A percentile compares a stretch with the other conserved stretches of the same genome.
phyloP scores from a whole-genome alignment of 257 asterid species.

The Penstemon barbatus region DNA sequence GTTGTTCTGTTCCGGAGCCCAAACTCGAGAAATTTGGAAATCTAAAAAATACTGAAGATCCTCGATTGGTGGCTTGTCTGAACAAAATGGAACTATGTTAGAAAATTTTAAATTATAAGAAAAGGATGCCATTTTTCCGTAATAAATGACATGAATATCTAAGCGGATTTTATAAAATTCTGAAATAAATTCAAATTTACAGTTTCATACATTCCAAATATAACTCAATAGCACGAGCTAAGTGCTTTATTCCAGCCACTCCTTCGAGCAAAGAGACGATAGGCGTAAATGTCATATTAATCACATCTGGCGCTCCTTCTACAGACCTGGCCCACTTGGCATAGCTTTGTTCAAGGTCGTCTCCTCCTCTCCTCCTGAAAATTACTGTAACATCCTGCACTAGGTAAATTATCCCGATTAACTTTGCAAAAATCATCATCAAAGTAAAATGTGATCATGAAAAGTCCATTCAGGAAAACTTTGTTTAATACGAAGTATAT shows the following conservation, averaged over 20 bases:
- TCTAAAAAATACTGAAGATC: constrained; percentile 97
- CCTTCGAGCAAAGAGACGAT: constrained; percentile 86
- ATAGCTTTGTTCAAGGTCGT: constrained; percentile 97
- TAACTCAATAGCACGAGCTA: constrained; percentile 87
- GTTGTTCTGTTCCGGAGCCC: constrained; percentile 98
- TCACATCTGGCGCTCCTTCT: constrained; percentile 90
- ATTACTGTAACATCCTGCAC: constrained; percentile 97
- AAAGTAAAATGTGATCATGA: not conserved
- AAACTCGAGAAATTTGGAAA: constrained; percentile 85
- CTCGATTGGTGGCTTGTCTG: constrained; percentile 99
- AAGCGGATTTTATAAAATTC: not conserved
- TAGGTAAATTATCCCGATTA: constrained; percentile 23
- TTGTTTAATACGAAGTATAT: not conserved
- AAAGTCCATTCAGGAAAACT: constrained; percentile 5
- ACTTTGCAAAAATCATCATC: not conserved
- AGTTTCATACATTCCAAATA: constrained; percentile 83
- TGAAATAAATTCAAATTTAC: constrained; percentile 4
- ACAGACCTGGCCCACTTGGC: constrained; percentile 89
- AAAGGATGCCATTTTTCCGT: not conserved
- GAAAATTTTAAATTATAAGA: constrained; percentile 15
- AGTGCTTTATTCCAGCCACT: constrained; percentile 78
- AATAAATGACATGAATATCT: constrained; percentile 8
- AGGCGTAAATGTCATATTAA: constrained; percentile 91
- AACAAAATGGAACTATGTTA: constrained; percentile 18
- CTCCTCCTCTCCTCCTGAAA: constrained; percentile 99